Evolutionary conservation across 805 yeast species (phyloP).

Genomic region (Komagataella pastoris): DNA sequence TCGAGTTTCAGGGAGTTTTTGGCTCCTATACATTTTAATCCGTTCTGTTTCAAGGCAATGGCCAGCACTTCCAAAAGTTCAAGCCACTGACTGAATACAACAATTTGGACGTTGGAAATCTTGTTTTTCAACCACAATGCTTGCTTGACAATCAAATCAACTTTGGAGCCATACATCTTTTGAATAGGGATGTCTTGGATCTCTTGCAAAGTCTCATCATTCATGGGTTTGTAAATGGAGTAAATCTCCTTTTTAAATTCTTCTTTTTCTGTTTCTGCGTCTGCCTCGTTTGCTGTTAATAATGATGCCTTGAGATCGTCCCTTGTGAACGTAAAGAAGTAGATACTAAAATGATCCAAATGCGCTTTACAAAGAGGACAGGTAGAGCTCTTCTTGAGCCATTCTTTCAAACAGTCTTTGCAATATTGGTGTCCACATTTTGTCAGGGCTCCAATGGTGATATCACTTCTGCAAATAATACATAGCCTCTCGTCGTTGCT

Average conservation of each 20-base stretch:
- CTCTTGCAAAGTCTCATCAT: constrained; percentile 24
- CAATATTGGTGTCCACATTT: constrained; percentile 92
- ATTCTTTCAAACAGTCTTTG: constrained; percentile 59
- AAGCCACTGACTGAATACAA: constrained; percentile 84
- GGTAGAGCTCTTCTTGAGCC: constrained; percentile 38
- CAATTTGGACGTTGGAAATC: constrained; percentile 60
- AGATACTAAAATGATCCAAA: constrained; percentile 38
- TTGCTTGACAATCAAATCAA: constrained; percentile 71
- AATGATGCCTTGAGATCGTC: constrained; percentile 35
- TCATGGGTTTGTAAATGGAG: constrained; percentile 32
- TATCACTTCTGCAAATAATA: constrained; percentile 63
- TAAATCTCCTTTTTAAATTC: constrained; percentile 20
- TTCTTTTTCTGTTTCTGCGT: constrained; percentile 10
- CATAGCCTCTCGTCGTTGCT: constrained; percentile 38
- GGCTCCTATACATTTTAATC: constrained; percentile 44
- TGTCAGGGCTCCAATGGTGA: constrained; percentile 66
- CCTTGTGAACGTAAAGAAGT: constrained; percentile 52
- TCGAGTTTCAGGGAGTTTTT: constrained; percentile 17
- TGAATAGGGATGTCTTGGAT: constrained; percentile 29
- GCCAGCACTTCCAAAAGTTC: constrained; percentile 57
- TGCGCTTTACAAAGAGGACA: constrained; percentile 78
- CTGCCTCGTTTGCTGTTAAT: constrained; percentile 8
- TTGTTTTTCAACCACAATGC: constrained; percentile 45
- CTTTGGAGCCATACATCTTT: constrained; percentile 67
- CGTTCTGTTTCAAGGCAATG: constrained; percentile 47